Evolutionary conservation across 1,139 yeast species (phyloP), one percentile per base, ranked within the genome.

Genomic region (Scheffersomyces illinoinensis): DNA sequence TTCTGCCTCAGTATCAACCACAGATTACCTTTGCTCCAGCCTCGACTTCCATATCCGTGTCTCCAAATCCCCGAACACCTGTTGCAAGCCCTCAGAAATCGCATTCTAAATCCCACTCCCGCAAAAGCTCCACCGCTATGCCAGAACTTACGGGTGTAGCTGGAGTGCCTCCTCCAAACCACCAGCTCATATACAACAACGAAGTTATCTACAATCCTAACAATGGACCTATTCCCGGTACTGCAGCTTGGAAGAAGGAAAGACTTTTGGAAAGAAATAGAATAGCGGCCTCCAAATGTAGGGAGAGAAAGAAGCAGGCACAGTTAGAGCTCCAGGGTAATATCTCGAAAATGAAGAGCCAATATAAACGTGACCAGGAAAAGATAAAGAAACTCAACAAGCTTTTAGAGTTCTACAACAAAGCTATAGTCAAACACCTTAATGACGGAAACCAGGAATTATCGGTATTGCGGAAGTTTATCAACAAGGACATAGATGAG

Each of bases 241-340:
- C 95, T 0, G 85, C 90, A 0, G 92, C 91, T 0, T 90, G 92
- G 93, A 89, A 89, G 67, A 84, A 87, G 63, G 91, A 89, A 57
- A 76, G 92, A 58, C 72, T 89, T 21, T 73, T 89, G 60, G 93
- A 88, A 68, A 75, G 93, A 66, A 89, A 89, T 66, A 75, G 92
- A 64, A 79, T 89, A 20, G 95, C 95, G 0, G 93, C 93, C 0
- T 85, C 90, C 14, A 89, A 88, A 67, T 89, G 95, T 76, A 78
- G 95, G 65, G 91, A 88, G 68, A 77, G 93, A 52, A 89, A 89
- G 75, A 89, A 89, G 65, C 85, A 87, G 57, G 89, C 91, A 0
- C 93, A 89, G 67, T 78, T 83, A 61, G 87, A 87, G 68, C 70
- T 89, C 57, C 88, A 86, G 65, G 85, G 82, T 58, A 89, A 85